A percentile compares a stretch with the other conserved stretches of the same genome.
Evolutionary conservation across 345 rosid species (phyloP).

Genomic region (Dimocarpus longan): DNA sequence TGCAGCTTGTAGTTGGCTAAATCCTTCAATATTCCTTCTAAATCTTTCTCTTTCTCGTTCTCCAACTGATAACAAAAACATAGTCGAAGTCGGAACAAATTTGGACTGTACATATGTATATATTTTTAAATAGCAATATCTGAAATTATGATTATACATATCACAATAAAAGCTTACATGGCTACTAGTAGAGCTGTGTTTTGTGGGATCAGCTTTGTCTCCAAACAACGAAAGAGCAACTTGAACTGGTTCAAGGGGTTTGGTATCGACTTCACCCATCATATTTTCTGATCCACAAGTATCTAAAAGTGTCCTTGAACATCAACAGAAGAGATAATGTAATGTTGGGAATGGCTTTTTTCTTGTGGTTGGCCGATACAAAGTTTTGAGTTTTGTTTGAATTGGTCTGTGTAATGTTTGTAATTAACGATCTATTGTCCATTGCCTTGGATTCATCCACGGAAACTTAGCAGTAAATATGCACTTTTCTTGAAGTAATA

Average conservation of each 20-base stretch:
- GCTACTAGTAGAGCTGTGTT: conserved; percentile 23
- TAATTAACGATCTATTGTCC: neutral
- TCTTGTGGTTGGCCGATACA: conserved; percentile 14
- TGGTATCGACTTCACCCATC: conserved; percentile 62
- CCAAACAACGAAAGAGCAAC: conserved; percentile 48
- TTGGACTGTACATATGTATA: too few relatives aligned
- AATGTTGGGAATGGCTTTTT: neutral
- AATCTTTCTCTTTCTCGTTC: conserved; percentile 33
- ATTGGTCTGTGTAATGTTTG: neutral
- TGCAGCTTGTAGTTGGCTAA: conserved; percentile 50
- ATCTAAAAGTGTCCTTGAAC: neutral
- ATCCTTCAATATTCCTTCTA: conserved; percentile 38
- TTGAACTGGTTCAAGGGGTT: conserved; percentile 54
- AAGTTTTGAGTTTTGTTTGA: conserved; percentile 14
- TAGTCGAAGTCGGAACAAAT: too few relatives aligned
- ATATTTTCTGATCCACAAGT: neutral
- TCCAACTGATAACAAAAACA: conserved; percentile 18
- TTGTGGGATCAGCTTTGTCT: conserved; percentile 34
- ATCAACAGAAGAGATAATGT: neutral
- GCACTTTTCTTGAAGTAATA: too few relatives aligned
- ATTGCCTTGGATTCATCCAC: conserved; percentile 19
- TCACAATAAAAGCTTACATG: conserved; percentile 26
- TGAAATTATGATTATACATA: too few relatives aligned
- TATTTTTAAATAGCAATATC: too few relatives aligned
- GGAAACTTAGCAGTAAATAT: too few relatives aligned